Base-by-base conservation (phyloP, 192 early-diverging fungal genomes). In the Coemansia javaensis region DNA sequence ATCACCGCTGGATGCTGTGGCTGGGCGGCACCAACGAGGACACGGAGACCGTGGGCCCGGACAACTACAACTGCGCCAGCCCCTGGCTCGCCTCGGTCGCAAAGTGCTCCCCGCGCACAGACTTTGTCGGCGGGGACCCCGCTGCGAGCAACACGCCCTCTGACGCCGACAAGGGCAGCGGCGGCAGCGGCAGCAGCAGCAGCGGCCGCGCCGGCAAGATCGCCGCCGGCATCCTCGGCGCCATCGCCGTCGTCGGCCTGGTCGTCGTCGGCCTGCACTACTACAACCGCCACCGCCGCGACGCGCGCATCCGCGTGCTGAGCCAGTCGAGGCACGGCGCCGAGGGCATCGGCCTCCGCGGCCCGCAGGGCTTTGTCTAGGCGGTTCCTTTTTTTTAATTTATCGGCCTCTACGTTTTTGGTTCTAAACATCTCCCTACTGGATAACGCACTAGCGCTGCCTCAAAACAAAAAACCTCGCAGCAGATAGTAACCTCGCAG, bases 161-260 rank as follows among this genome's bases (percentile, higher is more conserved):
- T 18, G 21, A 14, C 18, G 24, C 39, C 20, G 27, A 39, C 15
- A 40, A 61, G 1, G 45, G 42, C 10, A 32, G 22, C 6, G 40
- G 30, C 25, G 15, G 18, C 15, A 32, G 30, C 5, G 23, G 38
- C 5, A 17, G 16, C 22, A 35, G 32, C 10, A 32, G 27, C 47
- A 59, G 50, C 30, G 44, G 67, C 14, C 60, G 56, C 6, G 53
- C 52, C 0, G 68, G 61, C 23, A 64, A 60, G 56, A 72, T 72
- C 16, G 68, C 48, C 10, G 68, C 61, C 22, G 68, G 68, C n/a
- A 47, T 72, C 11, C 20, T 72, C 32, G 68, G 47, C 33, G 68
- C 43, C 8, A 17, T 44, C 10, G 68, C 38, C 1, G 13, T 55
- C 13, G 48, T 64, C 13, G 61, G 3, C 0, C 48, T 72, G 51